Evolutionary conservation across 2,329 filamentous ascomycete species (phyloP).

Genomic region (Piedraia hortae): DNA sequence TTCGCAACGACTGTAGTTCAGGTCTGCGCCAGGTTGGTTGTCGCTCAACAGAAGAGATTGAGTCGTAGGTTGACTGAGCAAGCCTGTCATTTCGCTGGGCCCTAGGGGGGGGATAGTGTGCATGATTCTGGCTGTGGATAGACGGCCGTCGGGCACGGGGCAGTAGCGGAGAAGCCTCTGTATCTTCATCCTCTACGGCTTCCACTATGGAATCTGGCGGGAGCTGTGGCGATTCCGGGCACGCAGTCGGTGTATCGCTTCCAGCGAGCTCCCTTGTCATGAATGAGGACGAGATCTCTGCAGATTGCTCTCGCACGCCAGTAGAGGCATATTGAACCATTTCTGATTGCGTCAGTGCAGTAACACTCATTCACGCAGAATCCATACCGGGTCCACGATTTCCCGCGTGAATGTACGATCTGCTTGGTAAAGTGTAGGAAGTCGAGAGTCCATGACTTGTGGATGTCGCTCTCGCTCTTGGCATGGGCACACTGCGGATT

Average conservation of each 20-base stretch:
- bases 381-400: conserved; percentile 6
- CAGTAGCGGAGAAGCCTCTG: too few relatives aligned
- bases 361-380: neutral
- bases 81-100: too few relatives aligned
- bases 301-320: conserved; percentile 14
- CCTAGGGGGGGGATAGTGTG: too few relatives aligned
- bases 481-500: too few relatives aligned
- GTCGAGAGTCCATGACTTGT: conserved; percentile 8
- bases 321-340: conserved; percentile 14
- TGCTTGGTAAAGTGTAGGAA: conserved; percentile 10
- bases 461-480: too few relatives aligned
- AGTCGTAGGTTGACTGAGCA: too few relatives aligned
- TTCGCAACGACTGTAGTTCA: conserved; percentile 9
- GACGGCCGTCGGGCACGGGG: too few relatives aligned
- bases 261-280: conserved; percentile 4
- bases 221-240: neutral
- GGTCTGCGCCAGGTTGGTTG: conserved; percentile 10
- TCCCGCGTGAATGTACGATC: conserved; percentile 13
- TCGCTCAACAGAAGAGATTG: too few relatives aligned
- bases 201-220: conserved; percentile 9
- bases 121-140: too few relatives aligned
- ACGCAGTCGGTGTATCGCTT: neutral
- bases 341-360: conserved; percentile 15
- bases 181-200: conserved; percentile 6
- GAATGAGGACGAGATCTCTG: conserved; percentile 14